Evolutionary conservation across 176 grass and related monocot genomes (phyloP), one percentile per base, ranked within the genome.

Genomic region (Dactylis glomerata): DNA sequence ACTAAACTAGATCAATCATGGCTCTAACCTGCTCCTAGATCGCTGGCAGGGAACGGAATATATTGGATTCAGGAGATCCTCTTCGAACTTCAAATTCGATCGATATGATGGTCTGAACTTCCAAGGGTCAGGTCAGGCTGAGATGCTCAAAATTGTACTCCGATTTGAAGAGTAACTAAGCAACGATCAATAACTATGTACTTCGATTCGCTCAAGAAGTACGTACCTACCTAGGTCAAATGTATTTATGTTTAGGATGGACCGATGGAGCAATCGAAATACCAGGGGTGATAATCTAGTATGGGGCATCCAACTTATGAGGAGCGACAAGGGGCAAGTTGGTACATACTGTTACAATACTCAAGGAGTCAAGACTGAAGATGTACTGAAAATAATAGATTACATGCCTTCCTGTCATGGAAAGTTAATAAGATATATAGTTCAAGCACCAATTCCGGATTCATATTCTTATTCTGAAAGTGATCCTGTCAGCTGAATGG

Each of bases 201-300:
- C 82, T 85, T 76, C 77, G 82, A 70, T 69, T 51, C n/a, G 23
- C 61, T 68, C 61, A 12, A 84, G 52, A 79, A 3, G 13, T 22
- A 19, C 33, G 38, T 68, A 34, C 46, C 16, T 78, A 79, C 55
- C 32, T 70, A 80, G 82, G 86, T 83, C 73, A 88, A 88, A 44
- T 26, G 24, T 41, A 44, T 30, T 16, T 15, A 15, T 28, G 57
- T 15, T 2, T 10, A 6, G 57, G 23, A 58, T n/a, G 3, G 55
- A 24, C 8, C 51, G 45, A 46, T 46, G 2, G 44, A 12, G 3
- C 45, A 20, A 54, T 54, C 51, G 20, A 20, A 20, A 16, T 51
- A 20, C 8, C 49, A 17, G 49, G 1, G 49, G 0, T 46, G 73
- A 65, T 56, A 73, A 80, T 71, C 10, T 65, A 34, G 10, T 34